Evolutionary conservation across 345 rosid genomes (phyloP), one percentile per base, ranked within the genome.

Genomic region (Pugionium dolabratum): DNA sequence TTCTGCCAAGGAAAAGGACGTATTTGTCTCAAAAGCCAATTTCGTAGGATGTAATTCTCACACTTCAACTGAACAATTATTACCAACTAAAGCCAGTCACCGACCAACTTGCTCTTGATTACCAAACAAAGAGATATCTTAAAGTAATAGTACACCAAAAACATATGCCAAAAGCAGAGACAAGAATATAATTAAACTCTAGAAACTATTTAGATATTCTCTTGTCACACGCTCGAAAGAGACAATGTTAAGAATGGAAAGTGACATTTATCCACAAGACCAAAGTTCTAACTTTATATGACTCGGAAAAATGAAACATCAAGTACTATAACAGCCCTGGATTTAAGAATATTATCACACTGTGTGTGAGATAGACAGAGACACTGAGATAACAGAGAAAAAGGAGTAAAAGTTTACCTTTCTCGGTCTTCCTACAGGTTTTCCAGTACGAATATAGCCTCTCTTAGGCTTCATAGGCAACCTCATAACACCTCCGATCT

Each of bases 381-480:
- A 54, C 58, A 39, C 9, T 3, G 36, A 29, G 10, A 54, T 43
- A 48, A 54, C 6, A 50, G 46, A 54, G 30, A 3, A 7, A 48
- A 54, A 4, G 31, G 46, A 54, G 35, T 2, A 42, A 48, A 9
- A 7, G 1, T 1, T 0, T 33, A 87, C 96, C 95, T 90, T 90
- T 78, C 58, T 84, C 7, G 97, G 97, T 28, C 95, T 78, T 11
- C 97, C 95, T 0, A 80, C 78, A 1, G 88, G 83, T 71, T 71
- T 80, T 9, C 89, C 86, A 27, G 80, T 18, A 59, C 75, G 78
- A 54, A 42, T 1, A 40, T 61, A 34, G 9, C 56, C 31, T 53
- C 66, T 74, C 59, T 6, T 66, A 0, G 58, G 73, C 62, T 65
- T 72, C 77, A 76, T 73, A 0, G 76, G 73, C 65, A 65, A 68